These are phyloP conservation scores for Hirsutella thompsonii DNA, from an alignment of 2,329 filamentous ascomycete species.

Conservation along the genomic window DNA sequence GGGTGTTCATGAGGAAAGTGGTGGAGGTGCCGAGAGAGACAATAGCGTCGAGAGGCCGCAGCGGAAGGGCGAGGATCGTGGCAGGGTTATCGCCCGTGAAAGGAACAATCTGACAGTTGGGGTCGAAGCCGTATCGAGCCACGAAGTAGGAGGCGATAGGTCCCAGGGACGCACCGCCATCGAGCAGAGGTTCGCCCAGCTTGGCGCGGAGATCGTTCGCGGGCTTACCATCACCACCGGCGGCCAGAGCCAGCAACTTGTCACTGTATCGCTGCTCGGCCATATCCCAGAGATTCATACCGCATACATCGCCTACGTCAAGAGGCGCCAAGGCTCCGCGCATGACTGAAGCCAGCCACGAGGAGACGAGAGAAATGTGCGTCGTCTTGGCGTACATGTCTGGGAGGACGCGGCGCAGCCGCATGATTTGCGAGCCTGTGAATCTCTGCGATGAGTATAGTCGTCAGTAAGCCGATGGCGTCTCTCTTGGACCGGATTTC, in stretches of 20 bases:
- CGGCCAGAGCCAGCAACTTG: slow-evolving; percentile 60
- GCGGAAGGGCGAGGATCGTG: slow-evolving; percentile 81
- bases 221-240: slow-evolving; percentile 38
- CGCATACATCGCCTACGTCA: slow-evolving; percentile 88
- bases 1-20: slow-evolving; percentile 94
- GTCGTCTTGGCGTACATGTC: slow-evolving; percentile 68
- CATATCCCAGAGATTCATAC: slow-evolving; percentile 96
- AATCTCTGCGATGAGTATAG: slow-evolving; percentile 62
- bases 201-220: slow-evolving; percentile 56
- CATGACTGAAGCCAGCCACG: slow-evolving; percentile 85
- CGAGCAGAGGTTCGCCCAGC: slow-evolving; percentile 66
- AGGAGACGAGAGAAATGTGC: slow-evolving; percentile 87
- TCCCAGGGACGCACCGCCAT: slow-evolving; percentile 72
- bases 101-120: slow-evolving; percentile 64
- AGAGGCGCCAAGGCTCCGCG: slow-evolving; percentile 76
- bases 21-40: slow-evolving; percentile 91
- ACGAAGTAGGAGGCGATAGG: slow-evolving; percentile 68
- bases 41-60: slow-evolving; percentile 82
- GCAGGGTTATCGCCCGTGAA: slow-evolving; percentile 95
- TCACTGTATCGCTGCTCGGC: slow-evolving; percentile 60
- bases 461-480: background rate
- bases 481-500: background rate
- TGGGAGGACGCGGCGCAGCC: slow-evolving; percentile 69
- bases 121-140: slow-evolving; percentile 61
- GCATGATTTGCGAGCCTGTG: slow-evolving; percentile 91